A percentile compares a stretch with the other conserved stretches of the same genome.
phyloP scores from a whole-genome alignment of 2,329 filamentous ascomycete genomes.

The Xylogone sp. region DNA sequence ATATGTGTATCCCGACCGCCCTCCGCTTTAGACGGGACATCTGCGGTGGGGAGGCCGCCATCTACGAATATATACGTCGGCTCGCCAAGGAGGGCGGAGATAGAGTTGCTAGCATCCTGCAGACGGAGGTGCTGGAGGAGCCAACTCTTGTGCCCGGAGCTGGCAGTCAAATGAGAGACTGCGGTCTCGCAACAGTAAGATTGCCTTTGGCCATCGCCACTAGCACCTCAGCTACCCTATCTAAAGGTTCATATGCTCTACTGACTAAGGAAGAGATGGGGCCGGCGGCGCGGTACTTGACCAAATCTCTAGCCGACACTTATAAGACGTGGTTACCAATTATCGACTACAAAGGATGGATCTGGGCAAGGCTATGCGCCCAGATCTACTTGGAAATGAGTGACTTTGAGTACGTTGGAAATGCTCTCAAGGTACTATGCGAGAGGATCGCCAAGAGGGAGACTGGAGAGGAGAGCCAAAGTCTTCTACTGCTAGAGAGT shows the following conservation, averaged over 20 bases:
- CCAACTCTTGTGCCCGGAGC: background rate
- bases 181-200: no score
- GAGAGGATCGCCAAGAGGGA: no score
- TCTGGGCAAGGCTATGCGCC: conserved; percentile 54
- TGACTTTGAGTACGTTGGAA: conserved; percentile 52
- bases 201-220: no score
- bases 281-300: no score
- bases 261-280: conserved; percentile 20
- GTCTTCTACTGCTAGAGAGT: no score
- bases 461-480: no score
- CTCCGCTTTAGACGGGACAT: conserved; percentile 65
- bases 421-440: background rate
- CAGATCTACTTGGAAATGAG: conserved; percentile 55
- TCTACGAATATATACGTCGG: conserved; percentile 30
- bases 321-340: conserved; percentile 51
- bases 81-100: no score
- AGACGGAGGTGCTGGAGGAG: background rate
- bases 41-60: conserved; percentile 70
- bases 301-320: no score
- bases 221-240: no score
- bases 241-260: background rate
- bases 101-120: no score
- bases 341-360: conserved; percentile 43
- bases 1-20: conserved; percentile 67
- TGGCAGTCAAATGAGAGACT: background rate